Evolutionary conservation across 2,329 filamentous ascomycete species (phyloP).

Genomic region (Aspergillus sp.): DNA sequence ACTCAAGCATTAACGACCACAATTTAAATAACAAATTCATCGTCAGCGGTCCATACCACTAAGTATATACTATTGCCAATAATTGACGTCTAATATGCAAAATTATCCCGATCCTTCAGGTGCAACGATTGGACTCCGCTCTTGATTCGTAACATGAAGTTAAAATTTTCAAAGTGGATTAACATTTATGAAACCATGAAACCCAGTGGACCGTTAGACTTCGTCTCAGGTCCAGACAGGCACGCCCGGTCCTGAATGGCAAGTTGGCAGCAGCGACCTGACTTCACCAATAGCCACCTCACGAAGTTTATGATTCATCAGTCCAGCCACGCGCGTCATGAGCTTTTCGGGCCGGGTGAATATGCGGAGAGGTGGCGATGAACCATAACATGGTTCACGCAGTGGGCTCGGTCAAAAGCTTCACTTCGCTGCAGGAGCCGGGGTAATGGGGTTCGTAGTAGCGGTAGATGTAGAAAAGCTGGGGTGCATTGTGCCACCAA

Average conservation of each 20-base stretch:
- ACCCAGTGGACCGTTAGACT: background rate
- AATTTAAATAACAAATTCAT: background rate
- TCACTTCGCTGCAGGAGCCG: slow-evolving; percentile 35
- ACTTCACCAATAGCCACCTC: background rate
- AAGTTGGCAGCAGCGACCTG: background rate
- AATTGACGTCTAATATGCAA: slow-evolving; percentile 8
- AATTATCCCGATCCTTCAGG: background rate
- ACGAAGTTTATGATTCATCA: slow-evolving; percentile 17
- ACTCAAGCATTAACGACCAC: background rate
- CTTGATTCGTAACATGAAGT: slow-evolving; percentile 1
- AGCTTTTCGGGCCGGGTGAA: background rate
- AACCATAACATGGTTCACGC: slow-evolving; percentile 17
- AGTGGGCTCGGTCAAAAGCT: slow-evolving; percentile 27
- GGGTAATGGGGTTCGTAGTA: slow-evolving; percentile 26
- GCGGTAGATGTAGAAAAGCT: slow-evolving; percentile 39
- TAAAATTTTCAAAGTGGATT: background rate
- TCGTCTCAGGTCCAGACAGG: background rate
- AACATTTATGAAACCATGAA: slow-evolving; percentile 5
- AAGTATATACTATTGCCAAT: slow-evolving; percentile 14
- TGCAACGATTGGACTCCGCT: background rate
- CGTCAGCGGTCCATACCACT: background rate
- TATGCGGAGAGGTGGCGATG: background rate
- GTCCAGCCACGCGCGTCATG: slow-evolving; percentile 18
- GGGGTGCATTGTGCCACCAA: slow-evolving; percentile 41
- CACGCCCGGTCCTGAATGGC: background rate